A percentile compares a stretch with the other conserved stretches of the same genome.
These are phyloP conservation scores for Cystobasidium slooffiae DNA, from an alignment of 1,284 basidiomycete genomes.

Conservation along the genomic window DNA sequence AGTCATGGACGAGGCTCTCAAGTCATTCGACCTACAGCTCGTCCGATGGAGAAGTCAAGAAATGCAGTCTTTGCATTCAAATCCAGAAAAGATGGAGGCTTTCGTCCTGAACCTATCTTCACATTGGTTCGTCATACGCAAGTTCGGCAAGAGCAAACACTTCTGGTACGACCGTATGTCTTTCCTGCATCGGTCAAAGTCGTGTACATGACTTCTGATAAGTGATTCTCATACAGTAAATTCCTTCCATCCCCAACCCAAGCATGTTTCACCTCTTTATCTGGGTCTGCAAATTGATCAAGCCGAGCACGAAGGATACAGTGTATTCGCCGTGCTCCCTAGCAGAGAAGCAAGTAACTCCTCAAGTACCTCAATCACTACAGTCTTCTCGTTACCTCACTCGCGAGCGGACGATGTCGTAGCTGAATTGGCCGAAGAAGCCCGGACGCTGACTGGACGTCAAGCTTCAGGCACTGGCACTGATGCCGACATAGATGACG, in stretches of 20 bases:
- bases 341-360: slow-evolving; percentile 68
- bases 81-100: slow-evolving; percentile 80
- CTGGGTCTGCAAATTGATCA: slow-evolving; percentile 84
- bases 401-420: slow-evolving; percentile 28
- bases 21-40: slow-evolving; percentile 79
- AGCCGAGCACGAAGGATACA: slow-evolving; percentile 89
- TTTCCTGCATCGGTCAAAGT: not conserved
- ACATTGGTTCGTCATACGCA: slow-evolving; percentile 87
- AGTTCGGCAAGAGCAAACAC: slow-evolving; percentile 68
- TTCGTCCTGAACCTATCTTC: slow-evolving; percentile 85
- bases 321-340: slow-evolving; percentile 72
- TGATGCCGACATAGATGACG: slow-evolving; percentile 22
- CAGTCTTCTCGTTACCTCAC: slow-evolving; percentile 25
- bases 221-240: slow-evolving; percentile 64
- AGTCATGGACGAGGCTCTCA: slow-evolving; percentile 64
- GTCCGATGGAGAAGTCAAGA: slow-evolving; percentile 82
- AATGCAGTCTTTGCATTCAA: slow-evolving; percentile 74
- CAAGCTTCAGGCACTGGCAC: not conserved
- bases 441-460: slow-evolving; percentile 12
- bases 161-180: slow-evolving; percentile 43
- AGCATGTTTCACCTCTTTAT: slow-evolving; percentile 82
- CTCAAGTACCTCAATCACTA: slow-evolving; percentile 61
- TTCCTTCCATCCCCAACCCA: slow-evolving; percentile 71
- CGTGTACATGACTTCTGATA: not conserved
- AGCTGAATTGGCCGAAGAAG: slow-evolving; percentile 27